Conservation (phyloP, 176 grass and related monocot species). For the Triticum timopheevii region DNA sequence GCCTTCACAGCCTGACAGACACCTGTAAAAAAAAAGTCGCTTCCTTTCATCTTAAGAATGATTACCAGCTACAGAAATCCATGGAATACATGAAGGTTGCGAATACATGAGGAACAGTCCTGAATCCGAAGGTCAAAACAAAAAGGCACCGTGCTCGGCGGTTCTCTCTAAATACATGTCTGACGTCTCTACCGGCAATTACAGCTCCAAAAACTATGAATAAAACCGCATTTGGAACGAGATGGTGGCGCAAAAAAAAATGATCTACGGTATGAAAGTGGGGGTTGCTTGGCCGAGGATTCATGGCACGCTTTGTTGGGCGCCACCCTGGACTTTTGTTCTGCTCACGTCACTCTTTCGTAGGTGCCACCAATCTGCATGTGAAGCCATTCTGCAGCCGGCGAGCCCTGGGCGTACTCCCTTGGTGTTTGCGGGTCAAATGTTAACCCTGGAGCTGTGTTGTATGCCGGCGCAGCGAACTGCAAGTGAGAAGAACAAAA, state of each 20-base stretch:
- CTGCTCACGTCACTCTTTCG: constrained; percentile 74
- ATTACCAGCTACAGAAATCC: constrained; percentile 23
- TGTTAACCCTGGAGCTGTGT: constrained; percentile 51
- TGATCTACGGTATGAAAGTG: constrained; percentile 36
- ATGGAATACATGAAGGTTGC: constrained; percentile 7
- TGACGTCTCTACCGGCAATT: constrained; percentile 39
- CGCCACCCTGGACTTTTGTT: not conserved
- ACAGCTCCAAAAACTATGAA: constrained; percentile 48
- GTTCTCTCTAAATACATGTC: constrained; percentile 42
- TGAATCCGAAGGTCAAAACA: not conserved
- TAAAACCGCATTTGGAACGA: constrained; percentile 50
- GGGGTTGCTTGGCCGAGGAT: constrained; percentile 16
- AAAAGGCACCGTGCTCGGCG: not conserved
- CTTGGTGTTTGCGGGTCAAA: constrained; percentile 64
- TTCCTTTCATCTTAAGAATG: constrained; percentile 18
- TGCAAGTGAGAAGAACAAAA: constrained; percentile 22
- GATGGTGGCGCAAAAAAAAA: constrained; percentile 34
- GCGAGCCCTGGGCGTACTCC: constrained; percentile 60
- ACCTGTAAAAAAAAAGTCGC: not conserved
- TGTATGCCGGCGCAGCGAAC: constrained; percentile 51
- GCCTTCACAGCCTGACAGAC: not conserved
- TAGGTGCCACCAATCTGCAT: constrained; percentile 85
- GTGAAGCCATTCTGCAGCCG: constrained; percentile 78
- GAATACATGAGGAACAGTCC: not conserved
- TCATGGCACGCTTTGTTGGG: constrained; percentile 23